Percentiles rank a stretch among this genome's conserved stretches.
phyloP scores from a whole-genome alignment of 225 moss, liverwort and hornwort genomes.

The Anthoceros angustus region DNA sequence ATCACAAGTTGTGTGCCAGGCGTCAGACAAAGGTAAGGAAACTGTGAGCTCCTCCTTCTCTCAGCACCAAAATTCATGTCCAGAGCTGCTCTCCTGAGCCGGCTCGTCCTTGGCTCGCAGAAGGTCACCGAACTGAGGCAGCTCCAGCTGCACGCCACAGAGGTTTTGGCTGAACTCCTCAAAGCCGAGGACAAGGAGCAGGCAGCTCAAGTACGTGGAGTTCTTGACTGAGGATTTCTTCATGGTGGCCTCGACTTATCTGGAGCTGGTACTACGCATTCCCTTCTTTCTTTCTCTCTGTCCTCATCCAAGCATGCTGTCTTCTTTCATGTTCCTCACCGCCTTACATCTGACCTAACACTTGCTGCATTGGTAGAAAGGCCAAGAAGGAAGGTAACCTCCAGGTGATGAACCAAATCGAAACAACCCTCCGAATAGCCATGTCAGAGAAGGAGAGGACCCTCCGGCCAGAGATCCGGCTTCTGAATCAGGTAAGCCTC shows the following conservation, averaged over 20 bases:
- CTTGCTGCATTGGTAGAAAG: slow-evolving; percentile 59
- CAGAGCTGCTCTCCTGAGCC: not conserved
- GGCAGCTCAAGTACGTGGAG: slow-evolving; percentile 57
- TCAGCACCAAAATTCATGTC: not conserved
- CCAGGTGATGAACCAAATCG: slow-evolving; percentile 73
- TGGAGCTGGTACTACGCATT: slow-evolving; percentile 51
- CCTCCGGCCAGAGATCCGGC: slow-evolving; percentile 74
- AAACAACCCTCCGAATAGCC: slow-evolving; percentile 55
- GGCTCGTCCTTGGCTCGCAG: slow-evolving; percentile 18
- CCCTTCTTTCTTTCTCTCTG: not conserved
- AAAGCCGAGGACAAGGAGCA: slow-evolving; percentile 47
- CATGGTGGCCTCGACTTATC: slow-evolving; percentile 84
- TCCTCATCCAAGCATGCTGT: not conserved
- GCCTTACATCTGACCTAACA: not conserved
- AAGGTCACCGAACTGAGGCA: slow-evolving; percentile 40
- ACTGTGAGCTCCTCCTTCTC: not conserved
- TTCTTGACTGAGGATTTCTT: slow-evolving; percentile 84
- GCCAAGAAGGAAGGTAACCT: slow-evolving; percentile 98
- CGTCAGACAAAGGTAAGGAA: slow-evolving; percentile 21
- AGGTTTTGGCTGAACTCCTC: slow-evolving; percentile 82
- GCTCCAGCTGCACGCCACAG: slow-evolving; percentile 74
- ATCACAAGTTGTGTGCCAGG: slow-evolving; percentile 13
- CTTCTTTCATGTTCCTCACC: not conserved
- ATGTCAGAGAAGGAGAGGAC: slow-evolving; percentile 82
- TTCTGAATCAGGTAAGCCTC: slow-evolving; percentile 56